Evolutionary conservation across 257 asterid species (phyloP), one percentile per base, ranked within the genome.

Genomic region (Fraxinus anomala): DNA sequence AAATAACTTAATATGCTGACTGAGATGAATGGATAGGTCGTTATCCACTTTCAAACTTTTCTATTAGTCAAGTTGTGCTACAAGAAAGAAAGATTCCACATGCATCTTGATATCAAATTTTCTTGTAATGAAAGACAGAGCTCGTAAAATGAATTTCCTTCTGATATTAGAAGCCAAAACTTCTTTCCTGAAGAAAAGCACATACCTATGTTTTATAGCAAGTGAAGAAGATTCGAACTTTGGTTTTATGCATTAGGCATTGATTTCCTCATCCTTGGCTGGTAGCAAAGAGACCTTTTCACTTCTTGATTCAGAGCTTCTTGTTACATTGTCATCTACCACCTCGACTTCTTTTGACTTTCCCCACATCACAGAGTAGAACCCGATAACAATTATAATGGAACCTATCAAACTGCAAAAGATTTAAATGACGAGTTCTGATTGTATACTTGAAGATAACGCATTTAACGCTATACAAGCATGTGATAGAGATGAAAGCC

Each of bases 331-430:
- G 74, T 80, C 83, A 76, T 85, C 79, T 28, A 66, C 80, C 76
- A 73, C 78, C 82, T 79, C 82, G 8, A 73, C 76, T 78, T 91
- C 98, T 81, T 87, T 86, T 23, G 93, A 84, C 86, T 90, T 91
- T 33, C 99, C 99, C 97, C 97, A 91, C 97, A 94, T 91, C 87
- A 94, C 99, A 14, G 88, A 88, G 87, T 95, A 95, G 85, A 95
- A 95, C 61, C 97, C 98, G 24, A 89, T 59, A 72, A 93, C 97
- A 34, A 95, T 90, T 42, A 89, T 70, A 74, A 81, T 8, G 8
- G 98, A 95, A 31, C 98, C 98, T 74, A 89, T 21, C 87, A 95
- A 83, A 86, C 98, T 95, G 86, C 88, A 81, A 26, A 73, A 65
- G 70, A 17, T 23, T 14, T 63, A 74, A 76, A 51, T 16, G 63